A percentile compares a stretch with the other conserved stretches of the same genome.
These are phyloP conservation scores for Polysphondylium violaceum DNA, from an alignment of 78 protist species.

Conservation along the genomic window DNA sequence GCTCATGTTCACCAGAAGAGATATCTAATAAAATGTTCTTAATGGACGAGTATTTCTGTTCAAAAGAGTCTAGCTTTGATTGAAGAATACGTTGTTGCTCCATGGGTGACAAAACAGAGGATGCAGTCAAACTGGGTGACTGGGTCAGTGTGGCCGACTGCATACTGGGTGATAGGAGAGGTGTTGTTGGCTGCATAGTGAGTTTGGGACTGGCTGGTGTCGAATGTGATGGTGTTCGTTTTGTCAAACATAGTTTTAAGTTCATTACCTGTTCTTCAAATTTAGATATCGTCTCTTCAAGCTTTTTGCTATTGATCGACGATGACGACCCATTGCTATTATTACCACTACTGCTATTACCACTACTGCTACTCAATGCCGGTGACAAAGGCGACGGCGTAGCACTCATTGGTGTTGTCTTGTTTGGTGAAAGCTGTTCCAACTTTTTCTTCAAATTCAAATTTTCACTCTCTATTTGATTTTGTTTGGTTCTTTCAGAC, in stretches of 20 bases:
- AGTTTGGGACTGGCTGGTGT: slow-evolving; percentile 7
- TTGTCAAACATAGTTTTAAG: slow-evolving; percentile 27
- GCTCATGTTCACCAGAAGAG: background rate
- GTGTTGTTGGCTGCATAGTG: no score
- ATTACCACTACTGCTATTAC: slow-evolving; percentile 7
- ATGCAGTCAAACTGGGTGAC: background rate
- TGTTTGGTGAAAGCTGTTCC: slow-evolving; percentile 18
- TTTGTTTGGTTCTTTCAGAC: slow-evolving; percentile 26
- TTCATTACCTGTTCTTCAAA: slow-evolving; percentile 63
- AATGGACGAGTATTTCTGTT: slow-evolving; percentile 58
- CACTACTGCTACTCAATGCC: background rate
- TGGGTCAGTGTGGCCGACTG: background rate
- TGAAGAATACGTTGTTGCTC: slow-evolving; percentile 13
- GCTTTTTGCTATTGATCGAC: slow-evolving; percentile 7
- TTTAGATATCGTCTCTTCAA: slow-evolving; percentile 44
- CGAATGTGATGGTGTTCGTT: slow-evolving; percentile 11
- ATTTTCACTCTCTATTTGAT: slow-evolving; percentile 29
- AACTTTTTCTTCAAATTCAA: slow-evolving; percentile 25
- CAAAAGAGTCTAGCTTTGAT: slow-evolving; percentile 42
- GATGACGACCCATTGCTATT: background rate
- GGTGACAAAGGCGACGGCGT: background rate
- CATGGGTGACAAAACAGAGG: background rate
- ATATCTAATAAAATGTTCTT: slow-evolving; percentile 52
- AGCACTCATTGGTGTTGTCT: background rate
- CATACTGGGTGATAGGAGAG: no score